A percentile compares a stretch with the other conserved stretches of the same genome.
Evolutionary conservation across 768 basidiomycete genomes (phyloP).

Genomic region (Tricholoma matsutake): DNA sequence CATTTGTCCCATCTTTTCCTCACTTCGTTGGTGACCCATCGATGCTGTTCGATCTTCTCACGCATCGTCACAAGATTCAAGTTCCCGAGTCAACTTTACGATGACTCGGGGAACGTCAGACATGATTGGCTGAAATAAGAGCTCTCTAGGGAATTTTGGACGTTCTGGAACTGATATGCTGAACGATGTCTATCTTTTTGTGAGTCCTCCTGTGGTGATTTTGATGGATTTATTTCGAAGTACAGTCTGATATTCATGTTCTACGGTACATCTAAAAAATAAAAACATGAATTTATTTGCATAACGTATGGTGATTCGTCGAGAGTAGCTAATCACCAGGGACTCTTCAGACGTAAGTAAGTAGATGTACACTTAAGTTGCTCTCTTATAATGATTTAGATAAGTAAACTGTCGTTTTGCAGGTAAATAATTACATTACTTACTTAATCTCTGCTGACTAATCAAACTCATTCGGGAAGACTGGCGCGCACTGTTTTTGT

Average conservation of each 20-base stretch:
- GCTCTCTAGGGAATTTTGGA: neutral
- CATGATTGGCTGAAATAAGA: neutral
- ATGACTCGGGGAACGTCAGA: constrained; percentile 37
- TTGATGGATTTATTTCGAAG: too few relatives aligned
- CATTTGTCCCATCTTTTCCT: neutral
- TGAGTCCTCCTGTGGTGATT: neutral
- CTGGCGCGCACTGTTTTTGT: neutral
- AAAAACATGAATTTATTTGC: too few relatives aligned
- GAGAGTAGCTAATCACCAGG: too few relatives aligned
- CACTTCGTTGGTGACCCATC: constrained; percentile 1
- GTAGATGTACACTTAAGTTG: too few relatives aligned
- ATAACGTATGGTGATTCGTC: too few relatives aligned
- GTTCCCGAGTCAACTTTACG: constrained; percentile 42
- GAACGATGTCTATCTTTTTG: too few relatives aligned
- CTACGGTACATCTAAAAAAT: too few relatives aligned
- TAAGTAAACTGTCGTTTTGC: too few relatives aligned
- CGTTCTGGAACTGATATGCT: neutral
- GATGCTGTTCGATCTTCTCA: constrained; percentile 20
- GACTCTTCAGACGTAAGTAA: too few relatives aligned
- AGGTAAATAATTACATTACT: neutral
- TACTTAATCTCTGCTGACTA: neutral
- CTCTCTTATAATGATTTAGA: too few relatives aligned
- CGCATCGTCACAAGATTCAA: constrained; percentile 25
- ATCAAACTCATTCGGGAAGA: neutral
- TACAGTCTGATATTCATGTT: too few relatives aligned